A percentile compares a stretch with the other conserved stretches of the same genome.
These are phyloP conservation scores for Endothia cerciana DNA, from an alignment of 2,329 filamentous ascomycete species.

Conservation along the genomic window DNA sequence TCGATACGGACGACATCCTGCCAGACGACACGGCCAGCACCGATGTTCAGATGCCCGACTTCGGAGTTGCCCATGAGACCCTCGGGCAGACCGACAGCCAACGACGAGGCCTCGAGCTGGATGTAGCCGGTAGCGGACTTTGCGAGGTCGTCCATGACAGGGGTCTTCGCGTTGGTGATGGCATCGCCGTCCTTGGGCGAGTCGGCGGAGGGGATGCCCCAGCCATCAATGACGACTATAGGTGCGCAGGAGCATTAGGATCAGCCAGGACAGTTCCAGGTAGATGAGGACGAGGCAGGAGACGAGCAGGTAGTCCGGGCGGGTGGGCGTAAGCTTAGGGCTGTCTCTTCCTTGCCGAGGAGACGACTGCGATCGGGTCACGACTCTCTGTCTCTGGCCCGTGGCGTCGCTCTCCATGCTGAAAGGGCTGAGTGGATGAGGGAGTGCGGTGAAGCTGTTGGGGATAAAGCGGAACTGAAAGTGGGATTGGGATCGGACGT, in stretches of 20 bases:
- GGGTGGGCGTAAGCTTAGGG: constrained; percentile 23
- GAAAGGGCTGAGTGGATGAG: background rate
- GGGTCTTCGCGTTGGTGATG: constrained; percentile 90
- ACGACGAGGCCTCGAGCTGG: constrained; percentile 91
- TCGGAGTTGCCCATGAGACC: constrained; percentile 99
- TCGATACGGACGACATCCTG: constrained; percentile 98
- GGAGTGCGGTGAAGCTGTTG: background rate
- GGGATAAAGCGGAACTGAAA: constrained; percentile 29
- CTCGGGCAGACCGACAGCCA: constrained; percentile 93
- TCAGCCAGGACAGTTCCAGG: constrained; percentile 63
- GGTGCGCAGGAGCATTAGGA: constrained; percentile 55
- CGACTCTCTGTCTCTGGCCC: constrained; percentile 5
- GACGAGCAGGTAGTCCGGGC: constrained; percentile 46
- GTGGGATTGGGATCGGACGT: constrained; percentile 46
- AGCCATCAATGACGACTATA: constrained; percentile 97
- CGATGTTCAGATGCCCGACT: constrained; percentile 98
- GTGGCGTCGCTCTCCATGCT: constrained; percentile 7
- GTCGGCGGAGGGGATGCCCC: constrained; percentile 82
- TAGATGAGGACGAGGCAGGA: constrained; percentile 58
- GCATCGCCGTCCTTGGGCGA: constrained; percentile 91
- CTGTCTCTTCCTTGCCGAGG: background rate
- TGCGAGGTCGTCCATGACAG: constrained; percentile 91
- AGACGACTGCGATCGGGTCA: background rate
- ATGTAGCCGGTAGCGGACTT: constrained; percentile 83
- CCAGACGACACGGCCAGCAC: constrained; percentile 96